Percentiles rank a stretch among this genome's conserved stretches.
Conservation (phyloP, 1,284 basidiomycete genomes). For the Lentinus polychrous region DNA sequence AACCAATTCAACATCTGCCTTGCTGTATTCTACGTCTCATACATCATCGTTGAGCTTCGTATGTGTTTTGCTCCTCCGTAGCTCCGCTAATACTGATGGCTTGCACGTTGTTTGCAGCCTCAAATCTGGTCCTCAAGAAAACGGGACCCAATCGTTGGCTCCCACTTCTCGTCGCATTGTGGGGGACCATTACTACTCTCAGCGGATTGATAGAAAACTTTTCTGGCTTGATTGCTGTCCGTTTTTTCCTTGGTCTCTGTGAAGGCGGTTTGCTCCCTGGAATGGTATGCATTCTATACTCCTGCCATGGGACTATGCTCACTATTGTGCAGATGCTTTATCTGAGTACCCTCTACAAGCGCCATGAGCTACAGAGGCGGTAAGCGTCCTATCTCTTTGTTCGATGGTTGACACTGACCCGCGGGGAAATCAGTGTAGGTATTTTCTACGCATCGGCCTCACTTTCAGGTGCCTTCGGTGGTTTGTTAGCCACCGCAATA, state of each 20-base stretch:
- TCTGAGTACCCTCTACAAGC: conserved; percentile 51
- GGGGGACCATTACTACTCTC: conserved; percentile 34
- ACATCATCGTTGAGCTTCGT: conserved; percentile 49
- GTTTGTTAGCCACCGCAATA: conserved; percentile 15
- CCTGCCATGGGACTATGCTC: background rate
- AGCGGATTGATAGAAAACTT: conserved; percentile 28
- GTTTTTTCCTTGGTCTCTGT: conserved; percentile 55
- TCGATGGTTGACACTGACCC: background rate
- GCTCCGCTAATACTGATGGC: background rate
- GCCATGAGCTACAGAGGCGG: conserved; percentile 54
- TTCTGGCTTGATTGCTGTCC: conserved; percentile 33
- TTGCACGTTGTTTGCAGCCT: conserved; percentile 18
- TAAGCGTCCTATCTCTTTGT: conserved; percentile 17
- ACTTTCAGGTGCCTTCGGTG: conserved; percentile 26
- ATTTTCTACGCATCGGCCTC: conserved; percentile 40
- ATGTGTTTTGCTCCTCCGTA: conserved; percentile 11
- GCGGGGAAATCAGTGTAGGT: conserved; percentile 36
- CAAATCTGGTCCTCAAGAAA: conserved; percentile 37
- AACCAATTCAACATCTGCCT: conserved; percentile 47
- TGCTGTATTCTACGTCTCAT: conserved; percentile 51
- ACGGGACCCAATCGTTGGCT: conserved; percentile 30
- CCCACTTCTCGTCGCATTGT: conserved; percentile 32
- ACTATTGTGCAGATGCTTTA: conserved; percentile 39
- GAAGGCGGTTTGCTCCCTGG: conserved; percentile 64
- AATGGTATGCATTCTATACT: conserved; percentile 44